Evolutionary conservation across 345 rosid genomes (phyloP).

Genomic region (Zanthoxylum bungeanum): DNA sequence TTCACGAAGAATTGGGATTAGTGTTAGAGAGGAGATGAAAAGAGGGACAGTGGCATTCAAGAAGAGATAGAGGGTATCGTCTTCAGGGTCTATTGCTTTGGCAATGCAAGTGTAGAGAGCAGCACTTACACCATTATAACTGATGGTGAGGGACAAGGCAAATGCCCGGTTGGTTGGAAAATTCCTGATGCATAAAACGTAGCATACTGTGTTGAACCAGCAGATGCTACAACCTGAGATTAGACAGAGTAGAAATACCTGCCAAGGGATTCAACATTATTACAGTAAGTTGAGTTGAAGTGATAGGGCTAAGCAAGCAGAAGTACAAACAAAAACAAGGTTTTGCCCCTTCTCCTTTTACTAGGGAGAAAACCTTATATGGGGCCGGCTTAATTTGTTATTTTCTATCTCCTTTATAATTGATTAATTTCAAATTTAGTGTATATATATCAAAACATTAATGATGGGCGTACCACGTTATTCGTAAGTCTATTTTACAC

Average conservation of each 20-base stretch:
- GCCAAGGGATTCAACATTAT: conserved; percentile 8
- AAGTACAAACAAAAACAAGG: not conserved
- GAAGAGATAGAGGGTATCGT: conserved; percentile 62
- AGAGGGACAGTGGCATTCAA: conserved; percentile 60
- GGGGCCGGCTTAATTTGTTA: too few relatives aligned
- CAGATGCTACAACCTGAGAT: conserved; percentile 78
- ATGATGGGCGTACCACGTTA: too few relatives aligned
- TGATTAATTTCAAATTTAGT: too few relatives aligned
- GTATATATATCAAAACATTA: too few relatives aligned
- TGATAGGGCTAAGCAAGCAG: not conserved
- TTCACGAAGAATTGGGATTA: conserved; percentile 53
- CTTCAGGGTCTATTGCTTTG: too few relatives aligned
- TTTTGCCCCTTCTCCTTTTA: not conserved
- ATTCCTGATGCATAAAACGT: conserved; percentile 70
- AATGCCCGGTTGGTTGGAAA: conserved; percentile 57
- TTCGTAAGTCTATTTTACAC: too few relatives aligned
- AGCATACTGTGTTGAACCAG: conserved; percentile 90
- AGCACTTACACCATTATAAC: conserved; percentile 76
- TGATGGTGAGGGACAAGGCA: conserved; percentile 65
- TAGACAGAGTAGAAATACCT: too few relatives aligned
- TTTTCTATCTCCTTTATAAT: too few relatives aligned
- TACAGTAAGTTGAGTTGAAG: not conserved
- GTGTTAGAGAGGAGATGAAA: conserved; percentile 35
- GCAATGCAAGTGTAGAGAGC: too few relatives aligned
- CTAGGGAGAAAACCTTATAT: too few relatives aligned